A percentile compares a stretch with the other conserved stretches of the same genome.
Conservation (phyloP, 257 asterid genomes). For the Ballota nigra region DNA sequence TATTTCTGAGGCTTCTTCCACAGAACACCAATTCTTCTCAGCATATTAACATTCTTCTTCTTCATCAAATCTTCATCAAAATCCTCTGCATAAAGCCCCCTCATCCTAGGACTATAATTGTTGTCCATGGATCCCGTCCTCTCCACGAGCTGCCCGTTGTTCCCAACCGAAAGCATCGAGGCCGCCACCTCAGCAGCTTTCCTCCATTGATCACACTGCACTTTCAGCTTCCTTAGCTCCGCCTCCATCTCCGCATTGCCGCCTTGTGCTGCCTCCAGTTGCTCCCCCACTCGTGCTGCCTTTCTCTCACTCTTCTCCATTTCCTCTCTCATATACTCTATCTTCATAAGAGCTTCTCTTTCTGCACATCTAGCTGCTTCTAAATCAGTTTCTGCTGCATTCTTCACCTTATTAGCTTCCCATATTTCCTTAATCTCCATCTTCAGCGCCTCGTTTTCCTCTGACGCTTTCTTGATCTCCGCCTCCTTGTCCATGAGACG, state of each 20-base stretch:
- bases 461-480: slow-evolving; percentile 39
- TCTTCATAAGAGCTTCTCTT: slow-evolving; percentile 57
- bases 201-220: slow-evolving; percentile 96
- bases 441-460: slow-evolving; percentile 53
- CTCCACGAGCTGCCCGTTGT: slow-evolving; percentile 62
- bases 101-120: slow-evolving; percentile 48
- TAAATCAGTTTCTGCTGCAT: slow-evolving; percentile 28
- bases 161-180: slow-evolving; percentile 69
- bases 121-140: slow-evolving; percentile 80
- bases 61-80: slow-evolving; percentile 64
- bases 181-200: slow-evolving; percentile 99
- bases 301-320: slow-evolving; percentile 56
- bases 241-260: slow-evolving; percentile 78
- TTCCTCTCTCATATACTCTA: slow-evolving; percentile 53
- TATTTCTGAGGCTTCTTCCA: slow-evolving; percentile 92
- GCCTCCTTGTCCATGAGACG: slow-evolving; percentile 35
- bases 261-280: slow-evolving; percentile 69
- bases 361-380: slow-evolving; percentile 57
- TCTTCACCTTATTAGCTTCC: slow-evolving; percentile 18
- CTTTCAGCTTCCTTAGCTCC: slow-evolving; percentile 71
- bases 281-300: slow-evolving; percentile 54
- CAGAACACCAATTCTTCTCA: slow-evolving; percentile 67
- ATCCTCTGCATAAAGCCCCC: slow-evolving; percentile 60
- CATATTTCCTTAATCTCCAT: slow-evolving; percentile 32
- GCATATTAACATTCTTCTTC: slow-evolving; percentile 80